Base-by-base conservation (phyloP, 768 basidiomycete genomes). In the Suillus luteus region DNA sequence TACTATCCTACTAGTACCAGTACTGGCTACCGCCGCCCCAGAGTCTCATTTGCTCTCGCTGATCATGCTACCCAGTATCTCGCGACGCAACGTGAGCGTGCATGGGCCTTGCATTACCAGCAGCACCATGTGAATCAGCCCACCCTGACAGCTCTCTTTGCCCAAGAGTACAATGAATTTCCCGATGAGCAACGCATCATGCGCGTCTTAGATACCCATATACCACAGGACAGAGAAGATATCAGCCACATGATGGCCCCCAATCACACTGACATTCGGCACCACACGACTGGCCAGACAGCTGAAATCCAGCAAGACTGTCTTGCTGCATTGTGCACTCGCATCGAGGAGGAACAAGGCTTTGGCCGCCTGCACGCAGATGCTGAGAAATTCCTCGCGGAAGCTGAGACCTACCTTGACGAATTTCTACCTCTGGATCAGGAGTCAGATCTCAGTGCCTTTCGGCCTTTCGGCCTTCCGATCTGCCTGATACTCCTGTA, bases 41-140 rank as follows among this genome's bases (percentile, higher is more conserved):
- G 22, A 49, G 7, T 14, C 24, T 4, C 14, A 15, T 27, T 8
- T 15, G 22, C 11, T 19, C 10, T 5, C 6, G n/a, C 40, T 19
- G 22, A 12, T 31, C 48, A n/a, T 54, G 24, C 80, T 27, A 76
- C 78, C 14, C 68, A 73, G 44, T 67, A 70, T 40, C 59, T 71
- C 41, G 73, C 69, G 55, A 14, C 24, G 24, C 48, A 49, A 49
- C 24, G 48, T 49, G 49, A 27, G 8, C 49, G 49, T 51, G 49
- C 49, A 27, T 8, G 15, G 15, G 49, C 49, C 27, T 6, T 51
- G 49, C 24, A 7, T 27, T 51, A 51, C 44, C 31, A 60, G 27
- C 35, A 64, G 57, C 33, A n/a, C 3, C 22, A 38, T 14, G 24
- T 55, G 15, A n/a, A 46, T 15, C 59, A 65, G 37, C 46, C 43